Evolutionary conservation across 2,329 filamentous ascomycete genomes (phyloP).

Genomic region (Aspergillus costaricaensis): DNA sequence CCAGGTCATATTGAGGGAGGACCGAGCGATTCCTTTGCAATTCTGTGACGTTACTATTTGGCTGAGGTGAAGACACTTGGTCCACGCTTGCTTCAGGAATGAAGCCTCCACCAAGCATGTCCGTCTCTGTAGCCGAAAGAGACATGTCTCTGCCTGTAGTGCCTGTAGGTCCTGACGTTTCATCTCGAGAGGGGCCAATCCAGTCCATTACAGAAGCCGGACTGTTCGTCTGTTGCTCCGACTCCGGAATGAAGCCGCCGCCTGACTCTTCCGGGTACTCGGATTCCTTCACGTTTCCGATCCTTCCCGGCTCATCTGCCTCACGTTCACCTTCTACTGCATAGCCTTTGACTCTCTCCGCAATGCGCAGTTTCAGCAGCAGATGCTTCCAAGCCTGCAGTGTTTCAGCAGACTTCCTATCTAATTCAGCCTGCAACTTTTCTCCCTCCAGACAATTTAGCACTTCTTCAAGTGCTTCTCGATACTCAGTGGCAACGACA

Average conservation of each 20-base stretch:
- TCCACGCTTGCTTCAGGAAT: conserved; percentile 12
- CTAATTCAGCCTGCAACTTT: conserved; percentile 63
- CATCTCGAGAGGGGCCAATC: no score
- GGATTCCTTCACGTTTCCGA: conserved; percentile 30
- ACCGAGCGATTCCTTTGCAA: background rate
- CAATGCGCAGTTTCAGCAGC: conserved; percentile 65
- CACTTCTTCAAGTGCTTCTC: conserved; percentile 70
- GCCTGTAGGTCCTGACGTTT: background rate
- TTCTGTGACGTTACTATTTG: background rate
- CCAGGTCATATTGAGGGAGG: conserved; percentile 29
- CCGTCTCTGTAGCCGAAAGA: background rate
- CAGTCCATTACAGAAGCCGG: background rate
- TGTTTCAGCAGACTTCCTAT: conserved; percentile 52
- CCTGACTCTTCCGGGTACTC: conserved; percentile 28
- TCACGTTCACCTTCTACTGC: conserved; percentile 39
- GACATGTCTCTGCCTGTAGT: background rate
- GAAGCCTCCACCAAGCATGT: conserved; percentile 24
- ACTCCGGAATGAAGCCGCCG: conserved; percentile 45
- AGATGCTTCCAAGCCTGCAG: conserved; percentile 62
- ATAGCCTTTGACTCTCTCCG: conserved; percentile 69
- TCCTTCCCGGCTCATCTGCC: conserved; percentile 41
- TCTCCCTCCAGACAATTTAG: conserved; percentile 69
- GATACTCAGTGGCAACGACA: conserved; percentile 71
- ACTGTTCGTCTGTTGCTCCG: conserved; percentile 19
- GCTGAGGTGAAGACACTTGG: background rate